Percentiles rank a stretch among this genome's conserved stretches.
Evolutionary conservation across 148 eudicot genomes (phyloP).

Genomic region (Hydrangea macrophylla): DNA sequence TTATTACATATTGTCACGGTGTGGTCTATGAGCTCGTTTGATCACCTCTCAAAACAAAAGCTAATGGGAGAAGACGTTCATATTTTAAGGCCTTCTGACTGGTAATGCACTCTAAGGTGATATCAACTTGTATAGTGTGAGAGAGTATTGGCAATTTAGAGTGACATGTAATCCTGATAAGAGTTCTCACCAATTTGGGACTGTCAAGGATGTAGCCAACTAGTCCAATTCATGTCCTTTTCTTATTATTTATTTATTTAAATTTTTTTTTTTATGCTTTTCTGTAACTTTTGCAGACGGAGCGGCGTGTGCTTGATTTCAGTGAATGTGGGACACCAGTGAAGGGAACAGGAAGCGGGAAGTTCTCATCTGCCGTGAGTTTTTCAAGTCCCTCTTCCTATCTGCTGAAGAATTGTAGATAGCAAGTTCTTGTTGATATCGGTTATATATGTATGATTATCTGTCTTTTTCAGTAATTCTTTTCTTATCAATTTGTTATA

Average conservation of each 20-base stretch:
- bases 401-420: constrained; percentile 51
- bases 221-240: not conserved
- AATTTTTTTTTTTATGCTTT: constrained; percentile 3
- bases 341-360: constrained; percentile 34
- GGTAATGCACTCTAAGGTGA: not conserved
- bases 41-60: not conserved
- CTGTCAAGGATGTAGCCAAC: not conserved
- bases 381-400: constrained; percentile 43
- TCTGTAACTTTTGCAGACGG: constrained; percentile 41
- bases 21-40: not conserved
- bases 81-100: not conserved
- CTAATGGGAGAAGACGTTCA: not conserved
- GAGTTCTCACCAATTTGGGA: not conserved
- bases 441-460: no score
- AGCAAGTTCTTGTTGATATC: constrained; percentile 12
- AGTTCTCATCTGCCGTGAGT: constrained; percentile 21
- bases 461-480: no score
- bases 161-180: not conserved
- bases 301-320: constrained; percentile 74
- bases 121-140: not conserved
- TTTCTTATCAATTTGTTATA: no score
- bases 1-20: not conserved
- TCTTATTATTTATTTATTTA: not conserved
- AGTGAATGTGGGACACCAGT: constrained; percentile 77
- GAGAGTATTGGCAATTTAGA: not conserved